phyloP scores from a whole-genome alignment of 805 yeast species.

The Metschnikowia sp. region DNA sequence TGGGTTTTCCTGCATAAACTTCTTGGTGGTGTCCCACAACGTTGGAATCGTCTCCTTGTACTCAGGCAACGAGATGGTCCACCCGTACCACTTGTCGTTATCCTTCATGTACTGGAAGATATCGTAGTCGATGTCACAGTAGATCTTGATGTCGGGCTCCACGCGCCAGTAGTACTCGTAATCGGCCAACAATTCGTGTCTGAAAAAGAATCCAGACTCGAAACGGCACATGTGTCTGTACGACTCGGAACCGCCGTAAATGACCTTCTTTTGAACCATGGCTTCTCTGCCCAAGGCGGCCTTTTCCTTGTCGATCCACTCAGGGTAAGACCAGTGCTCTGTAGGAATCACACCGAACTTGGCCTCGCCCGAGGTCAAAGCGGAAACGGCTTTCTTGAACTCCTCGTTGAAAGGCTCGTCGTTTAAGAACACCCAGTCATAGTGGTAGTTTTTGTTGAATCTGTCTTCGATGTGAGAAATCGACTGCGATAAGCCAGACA shows the following conservation, averaged over 20 bases:
- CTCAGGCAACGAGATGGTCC: conserved; percentile 80
- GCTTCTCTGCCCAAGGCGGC: conserved; percentile 61
- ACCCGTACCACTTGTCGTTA: conserved; percentile 78
- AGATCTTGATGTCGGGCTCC: conserved; percentile 79
- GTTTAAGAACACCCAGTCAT: conserved; percentile 95
- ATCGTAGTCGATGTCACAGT: conserved; percentile 83
- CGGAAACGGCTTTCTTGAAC: conserved; percentile 63
- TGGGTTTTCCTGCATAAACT: conserved; percentile 60
- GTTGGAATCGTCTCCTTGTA: conserved; percentile 83
- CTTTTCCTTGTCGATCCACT: conserved; percentile 71
- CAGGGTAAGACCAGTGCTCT: conserved; percentile 86
- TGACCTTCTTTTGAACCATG: conserved; percentile 54
- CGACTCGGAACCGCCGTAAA: conserved; percentile 71
- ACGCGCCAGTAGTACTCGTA: conserved; percentile 94
- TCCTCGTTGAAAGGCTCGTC: conserved; percentile 83
- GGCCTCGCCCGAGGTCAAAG: conserved; percentile 72
- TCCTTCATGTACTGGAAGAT: conserved; percentile 80
- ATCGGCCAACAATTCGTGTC: conserved; percentile 69
- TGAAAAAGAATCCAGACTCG: conserved; percentile 86
- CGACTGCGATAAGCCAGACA: conserved; percentile 57
- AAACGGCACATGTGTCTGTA: conserved; percentile 93
- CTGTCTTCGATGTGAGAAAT: conserved; percentile 83
- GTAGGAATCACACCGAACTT: conserved; percentile 77
- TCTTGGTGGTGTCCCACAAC: conserved; percentile 73
- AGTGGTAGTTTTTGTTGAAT: conserved; percentile 74